These are phyloP conservation scores for Pyrenula aspistea DNA, from an alignment of 495 filamentous ascomycete genomes.

Conservation along the genomic window DNA sequence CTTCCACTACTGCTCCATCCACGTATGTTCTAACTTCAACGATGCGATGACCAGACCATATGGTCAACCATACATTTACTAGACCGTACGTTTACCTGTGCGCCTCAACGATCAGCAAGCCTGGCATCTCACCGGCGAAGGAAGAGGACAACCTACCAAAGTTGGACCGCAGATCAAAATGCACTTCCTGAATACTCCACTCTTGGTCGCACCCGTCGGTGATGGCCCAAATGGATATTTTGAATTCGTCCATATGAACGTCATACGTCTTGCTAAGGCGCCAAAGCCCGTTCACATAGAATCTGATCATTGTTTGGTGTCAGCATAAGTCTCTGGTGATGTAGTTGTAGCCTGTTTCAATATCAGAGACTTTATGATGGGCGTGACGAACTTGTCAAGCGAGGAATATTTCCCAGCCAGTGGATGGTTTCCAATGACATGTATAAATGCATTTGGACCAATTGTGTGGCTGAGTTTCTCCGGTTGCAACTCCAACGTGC, in stretches of 20 bases:
- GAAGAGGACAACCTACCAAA: conserved; percentile 12
- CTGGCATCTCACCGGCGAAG: neutral
- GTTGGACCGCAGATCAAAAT: conserved; percentile 23
- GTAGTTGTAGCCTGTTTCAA: too few species aligned
- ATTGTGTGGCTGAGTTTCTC: too few species aligned
- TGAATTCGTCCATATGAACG: conserved; percentile 22
- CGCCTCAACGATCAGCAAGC: neutral
- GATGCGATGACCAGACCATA: conserved; percentile 22
- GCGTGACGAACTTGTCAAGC: too few species aligned
- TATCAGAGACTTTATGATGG: too few species aligned
- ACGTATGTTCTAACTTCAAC: conserved; percentile 26
- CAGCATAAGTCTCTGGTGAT: too few species aligned
- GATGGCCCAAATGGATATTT: conserved; percentile 22
- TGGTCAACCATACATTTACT: conserved; percentile 27
- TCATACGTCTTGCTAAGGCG: conserved; percentile 18
- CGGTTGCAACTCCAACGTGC: too few species aligned
- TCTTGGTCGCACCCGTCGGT: conserved; percentile 21
- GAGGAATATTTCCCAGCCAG: too few species aligned
- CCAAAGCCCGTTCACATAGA: conserved; percentile 24
- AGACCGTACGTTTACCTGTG: conserved; percentile 17
- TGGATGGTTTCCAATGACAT: too few species aligned
- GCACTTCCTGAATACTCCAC: conserved; percentile 24
- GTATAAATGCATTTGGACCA: too few species aligned
- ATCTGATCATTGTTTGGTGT: too few species aligned
- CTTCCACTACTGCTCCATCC: conserved; percentile 17